Conservation (phyloP, 2,329 filamentous ascomycete genomes). For the Calonectria hawksworthii region DNA sequence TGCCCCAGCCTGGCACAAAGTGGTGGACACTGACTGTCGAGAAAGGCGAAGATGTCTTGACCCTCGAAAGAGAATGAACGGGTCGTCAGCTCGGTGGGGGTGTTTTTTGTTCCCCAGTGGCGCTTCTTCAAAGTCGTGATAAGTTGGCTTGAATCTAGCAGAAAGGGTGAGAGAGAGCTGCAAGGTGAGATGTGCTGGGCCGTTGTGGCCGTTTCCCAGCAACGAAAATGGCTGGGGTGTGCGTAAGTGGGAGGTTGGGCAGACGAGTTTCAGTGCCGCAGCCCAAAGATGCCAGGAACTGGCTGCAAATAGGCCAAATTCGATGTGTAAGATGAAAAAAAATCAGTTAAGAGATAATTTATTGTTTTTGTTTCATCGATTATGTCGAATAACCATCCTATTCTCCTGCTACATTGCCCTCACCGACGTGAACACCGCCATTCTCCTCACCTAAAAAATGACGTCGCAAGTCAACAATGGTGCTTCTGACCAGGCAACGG, state of each 20-base stretch:
- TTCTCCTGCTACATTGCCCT: neutral
- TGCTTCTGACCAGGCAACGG: slow-evolving; percentile 44
- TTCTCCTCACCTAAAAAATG: slow-evolving; percentile 32
- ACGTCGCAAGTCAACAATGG: slow-evolving; percentile 52
- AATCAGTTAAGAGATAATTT: neutral
- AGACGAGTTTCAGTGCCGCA: slow-evolving; percentile 20
- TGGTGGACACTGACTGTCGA: slow-evolving; percentile 27
- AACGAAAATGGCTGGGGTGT: slow-evolving; percentile 48
- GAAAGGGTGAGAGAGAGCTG: neutral
- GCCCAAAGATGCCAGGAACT: neutral
- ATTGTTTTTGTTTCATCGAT: neutral
- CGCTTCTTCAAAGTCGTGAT: slow-evolving; percentile 12
- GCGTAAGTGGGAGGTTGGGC: slow-evolving; percentile 37
- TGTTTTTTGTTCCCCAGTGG: neutral
- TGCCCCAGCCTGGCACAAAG: slow-evolving; percentile 45
- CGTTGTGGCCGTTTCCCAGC: slow-evolving; percentile 46
- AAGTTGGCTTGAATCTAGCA: neutral
- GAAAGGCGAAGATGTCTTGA: slow-evolving; percentile 5
- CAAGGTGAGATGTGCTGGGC: slow-evolving; percentile 24
- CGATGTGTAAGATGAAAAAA: neutral
- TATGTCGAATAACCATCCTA: too few relatives aligned
- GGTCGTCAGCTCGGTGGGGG: neutral
- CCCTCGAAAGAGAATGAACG: neutral
- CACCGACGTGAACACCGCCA: neutral
- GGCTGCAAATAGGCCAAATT: neutral